Percentiles rank a stretch among this genome's conserved stretches.
These are phyloP conservation scores for Fusarium sp. DNA, from an alignment of 2,329 filamentous ascomycete species.

Conservation along the genomic window DNA sequence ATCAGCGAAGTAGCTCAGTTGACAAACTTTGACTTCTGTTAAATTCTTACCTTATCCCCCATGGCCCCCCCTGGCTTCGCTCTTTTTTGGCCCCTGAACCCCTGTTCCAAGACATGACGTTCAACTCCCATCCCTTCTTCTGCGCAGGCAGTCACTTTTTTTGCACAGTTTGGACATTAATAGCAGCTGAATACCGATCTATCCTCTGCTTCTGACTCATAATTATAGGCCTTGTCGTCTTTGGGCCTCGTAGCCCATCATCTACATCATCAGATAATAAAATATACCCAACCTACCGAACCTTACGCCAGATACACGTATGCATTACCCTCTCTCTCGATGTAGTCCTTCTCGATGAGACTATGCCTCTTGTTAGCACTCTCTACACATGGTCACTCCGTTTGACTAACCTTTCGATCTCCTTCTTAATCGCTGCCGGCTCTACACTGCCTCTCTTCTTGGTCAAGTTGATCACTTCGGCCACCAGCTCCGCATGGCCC, in stretches of 20 bases:
- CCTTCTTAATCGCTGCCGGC: slow-evolving; percentile 90
- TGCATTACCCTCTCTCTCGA: slow-evolving; percentile 79
- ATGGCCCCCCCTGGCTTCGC: slow-evolving; percentile 29
- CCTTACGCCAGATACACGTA: slow-evolving; percentile 78
- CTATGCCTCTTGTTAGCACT: slow-evolving; percentile 55
- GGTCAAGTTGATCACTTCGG: slow-evolving; percentile 92
- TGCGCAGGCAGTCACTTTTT: not conserved
- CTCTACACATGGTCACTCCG: not conserved
- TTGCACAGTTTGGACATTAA: not conserved
- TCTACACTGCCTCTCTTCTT: slow-evolving; percentile 88
- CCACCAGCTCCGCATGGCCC: slow-evolving; percentile 86
- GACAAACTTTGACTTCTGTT: slow-evolving; percentile 3
- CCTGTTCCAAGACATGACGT: not conserved
- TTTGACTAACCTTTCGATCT: slow-evolving; percentile 87
- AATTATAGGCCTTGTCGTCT: not conserved
- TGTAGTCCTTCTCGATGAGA: slow-evolving; percentile 92
- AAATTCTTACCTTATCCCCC: slow-evolving; percentile 25
- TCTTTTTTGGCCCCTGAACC: slow-evolving; percentile 9
- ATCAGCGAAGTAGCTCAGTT: slow-evolving; percentile 39
- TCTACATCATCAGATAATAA: not conserved
- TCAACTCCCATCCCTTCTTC: slow-evolving; percentile 14
- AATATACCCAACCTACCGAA: not conserved
- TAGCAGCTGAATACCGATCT: not conserved
- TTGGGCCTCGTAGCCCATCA: not conserved
- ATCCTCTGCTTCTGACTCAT: not conserved